Evolutionary conservation across 176 grass and related monocot genomes (phyloP), one percentile per base, ranked within the genome.

Genomic region (Ampelocalamus luodianensis): DNA sequence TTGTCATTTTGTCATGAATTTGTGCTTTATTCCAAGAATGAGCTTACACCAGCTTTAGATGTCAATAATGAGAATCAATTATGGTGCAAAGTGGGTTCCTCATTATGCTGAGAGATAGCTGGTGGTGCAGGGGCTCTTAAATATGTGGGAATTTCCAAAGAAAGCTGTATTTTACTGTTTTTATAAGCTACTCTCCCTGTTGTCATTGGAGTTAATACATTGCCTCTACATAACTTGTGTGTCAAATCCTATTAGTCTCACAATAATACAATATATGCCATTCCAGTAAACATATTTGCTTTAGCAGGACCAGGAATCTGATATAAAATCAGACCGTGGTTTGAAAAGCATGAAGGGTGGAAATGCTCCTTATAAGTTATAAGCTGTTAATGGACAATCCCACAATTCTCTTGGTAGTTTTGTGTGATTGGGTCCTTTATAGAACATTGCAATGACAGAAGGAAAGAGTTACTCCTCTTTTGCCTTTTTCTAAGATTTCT

Each of bases 1-100:
- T 88, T 78, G 67, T 87, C 84, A 79, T 72, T 59, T 85, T 78
- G 49, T 66, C 82, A 34, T 76, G 73, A 78, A 37, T 26, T 50
- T 82, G 34, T 64, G 76, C 67, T 82, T 85, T 68, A 60, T 43
- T 69, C 78, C 24, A 79, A 64, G 39, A 43, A 60, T 79, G 80
- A 82, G 32, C 37, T 56, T 74, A 20, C 44, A 77, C 76, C 45
- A 39, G 48, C 42, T 72, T 72, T 73, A 50, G 6, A 60, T 78
- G 45, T 29, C 68, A 72, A 49, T 83, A 59, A 59, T 38, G 3
- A 17, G 22, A 38, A 49, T 50, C 77, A 81, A 14, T 65, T 86
- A 65, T 38, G 64, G 63, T 65, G 72, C 3, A 65, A 86, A 86
- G 29, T 48, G 9, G 39, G 45, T 58, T 78, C 49, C 55, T 82